Percentiles rank a stretch among this genome's conserved stretches.
phyloP scores from a whole-genome alignment of 2,329 filamentous ascomycete genomes.

The Paecilomyces niveus region DNA sequence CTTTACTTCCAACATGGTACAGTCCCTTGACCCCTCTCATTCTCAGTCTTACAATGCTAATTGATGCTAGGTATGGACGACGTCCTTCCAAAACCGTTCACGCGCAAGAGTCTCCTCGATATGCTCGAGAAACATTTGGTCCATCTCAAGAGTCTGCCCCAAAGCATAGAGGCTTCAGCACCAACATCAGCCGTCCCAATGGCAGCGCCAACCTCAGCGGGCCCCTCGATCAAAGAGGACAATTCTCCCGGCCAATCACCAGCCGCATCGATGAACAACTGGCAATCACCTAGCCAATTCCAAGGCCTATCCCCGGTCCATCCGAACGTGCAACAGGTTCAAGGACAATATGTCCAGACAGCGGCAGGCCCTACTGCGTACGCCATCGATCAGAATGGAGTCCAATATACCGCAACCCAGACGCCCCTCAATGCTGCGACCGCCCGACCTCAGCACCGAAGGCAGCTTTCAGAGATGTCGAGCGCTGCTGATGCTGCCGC shows the following conservation, averaged over 20 bases:
- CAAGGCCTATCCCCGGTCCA: slow-evolving; percentile 52
- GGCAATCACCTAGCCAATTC: slow-evolving; percentile 57
- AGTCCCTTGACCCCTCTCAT: slow-evolving; percentile 19
- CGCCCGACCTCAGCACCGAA: slow-evolving; percentile 40
- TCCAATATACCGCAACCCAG: slow-evolving; percentile 31
- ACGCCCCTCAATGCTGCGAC: slow-evolving; percentile 28
- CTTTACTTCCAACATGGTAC: slow-evolving; percentile 95
- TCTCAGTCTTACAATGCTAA: slow-evolving; percentile 16
- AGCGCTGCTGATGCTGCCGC: slow-evolving; percentile 45
- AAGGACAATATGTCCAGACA: slow-evolving; percentile 35
- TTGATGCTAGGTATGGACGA: slow-evolving; percentile 78
- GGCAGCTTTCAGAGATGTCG: slow-evolving; percentile 56
- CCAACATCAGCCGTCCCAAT: slow-evolving; percentile 36
- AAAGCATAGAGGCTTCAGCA: slow-evolving; percentile 46
- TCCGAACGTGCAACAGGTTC: slow-evolving; percentile 38
- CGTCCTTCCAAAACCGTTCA: slow-evolving; percentile 94
- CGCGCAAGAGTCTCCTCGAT: slow-evolving; percentile 73
- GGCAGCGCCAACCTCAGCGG: slow-evolving; percentile 42
- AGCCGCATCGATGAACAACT: slow-evolving; percentile 51
- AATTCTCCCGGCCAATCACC: slow-evolving; percentile 58
- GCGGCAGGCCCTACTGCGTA: slow-evolving; percentile 31
- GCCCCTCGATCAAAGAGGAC: slow-evolving; percentile 55
- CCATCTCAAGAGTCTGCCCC: slow-evolving; percentile 65
- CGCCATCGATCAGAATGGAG: slow-evolving; percentile 31
- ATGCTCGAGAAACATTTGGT: slow-evolving; percentile 83